A percentile compares a stretch with the other conserved stretches of the same genome.
Conservation (phyloP, 106 monocot genomes). For the Apostasia ramifera region DNA sequence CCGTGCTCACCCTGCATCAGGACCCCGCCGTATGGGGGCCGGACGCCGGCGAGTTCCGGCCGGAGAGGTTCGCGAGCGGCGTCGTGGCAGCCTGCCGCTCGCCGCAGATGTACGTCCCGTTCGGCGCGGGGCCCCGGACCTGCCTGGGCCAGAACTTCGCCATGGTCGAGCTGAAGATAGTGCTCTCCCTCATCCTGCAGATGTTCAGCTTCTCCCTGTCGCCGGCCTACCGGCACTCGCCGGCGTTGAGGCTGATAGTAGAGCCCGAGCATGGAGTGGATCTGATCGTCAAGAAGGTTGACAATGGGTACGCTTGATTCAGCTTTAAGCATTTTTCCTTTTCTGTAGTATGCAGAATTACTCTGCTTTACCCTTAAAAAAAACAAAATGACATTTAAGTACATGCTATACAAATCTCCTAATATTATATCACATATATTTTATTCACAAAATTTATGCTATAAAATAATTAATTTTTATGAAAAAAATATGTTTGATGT, state of each 20-base stretch:
- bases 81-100: constrained; percentile 40
- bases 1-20: constrained; percentile 36
- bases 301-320: not conserved
- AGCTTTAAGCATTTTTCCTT: not conserved
- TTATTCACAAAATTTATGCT: no score
- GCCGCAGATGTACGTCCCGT: constrained; percentile 56
- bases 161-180: constrained; percentile 57
- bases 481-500: no score
- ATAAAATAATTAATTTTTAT: no score
- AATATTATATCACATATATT: no score
- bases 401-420: no score
- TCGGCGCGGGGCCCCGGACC: constrained; percentile 44
- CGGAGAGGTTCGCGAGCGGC: constrained; percentile 47
- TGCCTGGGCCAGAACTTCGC: constrained; percentile 76
- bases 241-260: constrained; percentile 39
- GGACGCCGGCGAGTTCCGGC: constrained; percentile 58
- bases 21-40: constrained; percentile 53
- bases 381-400: no score
- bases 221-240: constrained; percentile 44
- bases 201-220: constrained; percentile 47
- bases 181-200: constrained; percentile 45
- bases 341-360: no score
- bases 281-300: constrained; percentile 32
- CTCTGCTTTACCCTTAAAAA: no score
- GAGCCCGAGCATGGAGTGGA: constrained; percentile 54